Base-by-base conservation (phyloP, 2,329 filamentous ascomycete genomes). In the Aspergillus texensis region DNA sequence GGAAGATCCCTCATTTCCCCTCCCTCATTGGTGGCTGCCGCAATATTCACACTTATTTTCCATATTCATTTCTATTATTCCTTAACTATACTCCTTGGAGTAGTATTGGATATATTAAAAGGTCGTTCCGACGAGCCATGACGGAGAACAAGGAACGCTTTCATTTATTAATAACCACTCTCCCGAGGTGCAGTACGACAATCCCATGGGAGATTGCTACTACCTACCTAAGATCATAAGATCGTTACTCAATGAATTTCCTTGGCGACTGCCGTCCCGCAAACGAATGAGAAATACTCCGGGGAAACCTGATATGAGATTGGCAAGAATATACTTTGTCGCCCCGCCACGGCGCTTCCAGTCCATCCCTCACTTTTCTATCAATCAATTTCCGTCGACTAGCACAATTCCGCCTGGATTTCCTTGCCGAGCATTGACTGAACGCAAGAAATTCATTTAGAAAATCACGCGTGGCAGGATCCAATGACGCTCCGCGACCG, bases 261-360 rank as follows among this genome's bases (percentile, higher is more conserved):
- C 45, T 48, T 48, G 24, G 45, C 45, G 21, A 48, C 45, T 12
- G 11, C 21, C 5, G 21, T 19, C 21, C 24, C 19, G 11, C 21
- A 50, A 50, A 50, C 46, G 46, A 50, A 50, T 50, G 46, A 50
- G 16, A 50, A 50, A 50, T 50, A 32, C 46, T 50, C 46, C 46
- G 46, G 26, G 26, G 46, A 30, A 50, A 50, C 30, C 28, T 55
- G 58, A 55, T 53, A 26, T 24, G 30, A 63, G 63, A 65, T 65
- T 63, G 64, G 64, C 21, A 52, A 52, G 48, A 52, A 52, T 32
- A 52, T 52, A 52, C 48, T 52, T 52, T 32, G 16, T n/a, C 28
- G 45, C 60, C 46, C 60, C 60, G 55, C 60, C 60, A 58, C 60
- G 60, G 60, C 60, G 60, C 60, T 62, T 58, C 41, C 24, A 53